Evolutionary conservation across 306 rosid species (phyloP), one percentile per base, ranked within the genome.

Genomic region (Acmispon strigosus): DNA sequence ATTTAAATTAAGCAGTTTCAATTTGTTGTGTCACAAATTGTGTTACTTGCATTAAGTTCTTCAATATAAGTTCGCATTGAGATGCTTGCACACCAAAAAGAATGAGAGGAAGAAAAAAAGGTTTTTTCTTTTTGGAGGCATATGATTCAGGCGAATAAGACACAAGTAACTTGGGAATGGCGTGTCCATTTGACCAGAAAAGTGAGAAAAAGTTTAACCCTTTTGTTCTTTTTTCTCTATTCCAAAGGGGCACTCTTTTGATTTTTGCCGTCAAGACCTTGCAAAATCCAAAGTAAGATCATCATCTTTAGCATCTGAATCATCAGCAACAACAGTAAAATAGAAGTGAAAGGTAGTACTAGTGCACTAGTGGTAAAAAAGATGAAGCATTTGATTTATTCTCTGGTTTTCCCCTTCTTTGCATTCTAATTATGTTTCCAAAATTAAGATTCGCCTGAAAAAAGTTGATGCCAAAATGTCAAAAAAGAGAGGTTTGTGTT

Each of bases 1-100:
- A 43, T 70, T 70, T 45, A 42, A 68, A 77, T 45, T 70, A 27
- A 53, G 70, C 69, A 6, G 51, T 77, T 78, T 51, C 10, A 49
- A 48, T 41, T 62, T 45, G 0, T 44, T 7, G 63, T 61, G 72
- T 59, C 0, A 39, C 41, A 50, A 19, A 57, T 41, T 22, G 36
- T 73, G 14, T 44, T 52, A 37, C 37, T 54, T 27, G 27, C 17
- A 29, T 66, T 47, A 59, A 56, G 69, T 44, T 17, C n/a, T 45
- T 45, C 43, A 3, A 10, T 5, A 29, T 56, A 36, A 22, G 51
- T 37, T 58, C 22, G 15, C 60, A 54, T 43, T 60, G 12, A 45
- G 66, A 72, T 48, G 64, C 68, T 49, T 66, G 50, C 9, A 9
- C 37, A 32, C 37, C 37, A 32, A 6, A 32, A 32, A 32, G 37